Percentiles rank a stretch among this genome's conserved stretches.
These are phyloP conservation scores for Sugiyamaella pinicola DNA, from an alignment of 1,139 yeast genomes.

Conservation along the genomic window DNA sequence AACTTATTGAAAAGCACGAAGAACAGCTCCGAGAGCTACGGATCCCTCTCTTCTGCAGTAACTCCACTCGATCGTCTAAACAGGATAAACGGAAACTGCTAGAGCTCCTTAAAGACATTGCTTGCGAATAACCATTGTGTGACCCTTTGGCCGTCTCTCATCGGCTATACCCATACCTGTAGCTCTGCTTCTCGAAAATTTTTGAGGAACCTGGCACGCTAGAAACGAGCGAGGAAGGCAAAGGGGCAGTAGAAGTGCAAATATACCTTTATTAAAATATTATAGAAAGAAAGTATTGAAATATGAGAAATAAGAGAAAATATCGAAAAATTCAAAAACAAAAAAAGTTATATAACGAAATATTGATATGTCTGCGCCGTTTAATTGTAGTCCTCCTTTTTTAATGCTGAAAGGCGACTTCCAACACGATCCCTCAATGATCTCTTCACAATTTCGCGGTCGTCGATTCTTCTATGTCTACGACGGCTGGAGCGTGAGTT, in stretches of 20 bases:
- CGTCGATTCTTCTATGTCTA: constrained; percentile 1
- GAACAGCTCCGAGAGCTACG: constrained; percentile 29
- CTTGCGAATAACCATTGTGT: constrained; percentile 6
- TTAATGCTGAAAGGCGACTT: constrained; percentile 18
- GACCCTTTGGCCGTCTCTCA: neutral
- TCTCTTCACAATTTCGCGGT: constrained; percentile 12
- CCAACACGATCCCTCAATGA: constrained; percentile 18
- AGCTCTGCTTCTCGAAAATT: neutral
- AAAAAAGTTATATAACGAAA: neutral
- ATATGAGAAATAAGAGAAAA: neutral
- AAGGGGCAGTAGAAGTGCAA: neutral
- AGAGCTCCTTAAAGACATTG: constrained; percentile 31
- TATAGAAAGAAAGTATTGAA: neutral
- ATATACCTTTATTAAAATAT: neutral
- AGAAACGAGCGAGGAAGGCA: too few species aligned
- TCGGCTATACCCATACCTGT: neutral
- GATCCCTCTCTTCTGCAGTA: constrained; percentile 35
- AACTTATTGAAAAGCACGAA: constrained; percentile 27
- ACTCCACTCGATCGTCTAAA: constrained; percentile 4
- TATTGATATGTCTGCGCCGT: neutral
- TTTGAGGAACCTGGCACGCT: too few species aligned
- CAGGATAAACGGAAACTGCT: constrained; percentile 30
- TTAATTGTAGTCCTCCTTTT: constrained; percentile 10
- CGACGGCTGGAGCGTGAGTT: neutral
- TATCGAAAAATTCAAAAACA: neutral